Base-by-base conservation (phyloP, 139 green algal genomes). In the Monoraphidium neglectum region DNA sequence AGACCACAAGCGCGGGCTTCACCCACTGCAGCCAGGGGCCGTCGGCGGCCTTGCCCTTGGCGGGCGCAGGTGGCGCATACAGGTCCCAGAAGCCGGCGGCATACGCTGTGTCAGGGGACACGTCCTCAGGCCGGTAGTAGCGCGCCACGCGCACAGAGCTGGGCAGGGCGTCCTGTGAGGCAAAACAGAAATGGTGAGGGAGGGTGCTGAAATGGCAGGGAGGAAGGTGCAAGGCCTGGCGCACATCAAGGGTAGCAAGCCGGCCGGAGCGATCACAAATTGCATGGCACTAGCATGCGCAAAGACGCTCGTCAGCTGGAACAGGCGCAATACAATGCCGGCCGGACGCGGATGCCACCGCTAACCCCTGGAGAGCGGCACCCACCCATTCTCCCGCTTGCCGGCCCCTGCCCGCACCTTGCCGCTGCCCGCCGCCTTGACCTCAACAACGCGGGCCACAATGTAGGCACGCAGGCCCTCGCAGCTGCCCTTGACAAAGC, bases 121-220 rank as follows among this genome's bases (percentile, higher is more conserved):
- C 84, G 62, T 99, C 95, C 84, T 99, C 95, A 4, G 95, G 92
- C 1, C 95, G 87, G 76, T 90, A 97, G 81, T 96, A 97, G n/a
- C 91, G 87, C 57, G 81, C 72, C 76, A 99, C 72, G 2, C 43
- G 43, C 33, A 80, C 28, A 53, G 69, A 62, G 54, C 46, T 24
- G 32, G 76, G 67, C 66, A 62, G 23, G 24, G 62, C 49, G 53
- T 23, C 65, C 18, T 32, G 28, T 35, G 2, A 15, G 30, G 4
- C n/a, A 13, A 28, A 61, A 26, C 40, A 54, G 5, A 57, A 13
- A 35, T 18, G 18, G 2, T 46, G 60, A 12, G 15, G n/a, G 60
- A 67, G 32, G 60, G 26, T 28, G 32, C 26, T 46, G 60, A 16
- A 46, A 33, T 33, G 30, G 38, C 5, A 67, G 38, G n/a, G n/a